phyloP scores from a whole-genome alignment of 2,329 filamentous ascomycete genomes.

The Aspergillus bombycis region DNA sequence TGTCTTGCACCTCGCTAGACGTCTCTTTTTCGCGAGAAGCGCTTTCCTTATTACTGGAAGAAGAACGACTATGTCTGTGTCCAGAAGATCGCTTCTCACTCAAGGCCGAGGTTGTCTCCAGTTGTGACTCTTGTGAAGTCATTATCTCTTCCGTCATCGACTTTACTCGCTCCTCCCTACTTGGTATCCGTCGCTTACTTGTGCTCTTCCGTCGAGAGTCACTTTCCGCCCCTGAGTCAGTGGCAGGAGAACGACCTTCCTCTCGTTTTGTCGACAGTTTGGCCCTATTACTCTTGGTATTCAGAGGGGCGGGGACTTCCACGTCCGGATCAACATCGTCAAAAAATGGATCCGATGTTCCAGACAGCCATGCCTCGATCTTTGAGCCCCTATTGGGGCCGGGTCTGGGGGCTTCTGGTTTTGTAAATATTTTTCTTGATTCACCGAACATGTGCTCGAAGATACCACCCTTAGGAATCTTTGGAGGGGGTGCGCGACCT shows the following conservation, averaged over 20 bases:
- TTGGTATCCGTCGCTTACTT: constrained; percentile 24
- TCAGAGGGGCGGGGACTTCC: constrained; percentile 46
- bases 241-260: constrained; percentile 20
- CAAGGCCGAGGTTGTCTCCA: constrained; percentile 13
- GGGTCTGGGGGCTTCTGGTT: constrained; percentile 43
- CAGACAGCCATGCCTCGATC: constrained; percentile 65
- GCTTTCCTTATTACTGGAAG: constrained; percentile 17
- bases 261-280: constrained; percentile 31
- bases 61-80: constrained; percentile 18
- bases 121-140: constrained; percentile 9
- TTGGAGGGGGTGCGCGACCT: constrained; percentile 23
- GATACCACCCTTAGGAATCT: constrained; percentile 45
- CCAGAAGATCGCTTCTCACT: constrained; percentile 19
- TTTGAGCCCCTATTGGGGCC: constrained; percentile 52
- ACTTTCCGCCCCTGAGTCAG: constrained; percentile 29
- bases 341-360: constrained; percentile 59
- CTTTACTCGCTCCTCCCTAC: constrained; percentile 25
- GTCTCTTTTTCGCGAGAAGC: constrained; percentile 16
- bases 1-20: constrained; percentile 29
- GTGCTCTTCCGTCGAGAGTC: constrained; percentile 30
- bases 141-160: constrained; percentile 14
- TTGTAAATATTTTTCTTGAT: constrained; percentile 50
- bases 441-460: constrained; percentile 49
- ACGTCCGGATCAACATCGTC: constrained; percentile 42
- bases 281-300: constrained; percentile 44